Conservation (phyloP, 352 stramenopile genomes). For the Lagenidium giganteum region DNA sequence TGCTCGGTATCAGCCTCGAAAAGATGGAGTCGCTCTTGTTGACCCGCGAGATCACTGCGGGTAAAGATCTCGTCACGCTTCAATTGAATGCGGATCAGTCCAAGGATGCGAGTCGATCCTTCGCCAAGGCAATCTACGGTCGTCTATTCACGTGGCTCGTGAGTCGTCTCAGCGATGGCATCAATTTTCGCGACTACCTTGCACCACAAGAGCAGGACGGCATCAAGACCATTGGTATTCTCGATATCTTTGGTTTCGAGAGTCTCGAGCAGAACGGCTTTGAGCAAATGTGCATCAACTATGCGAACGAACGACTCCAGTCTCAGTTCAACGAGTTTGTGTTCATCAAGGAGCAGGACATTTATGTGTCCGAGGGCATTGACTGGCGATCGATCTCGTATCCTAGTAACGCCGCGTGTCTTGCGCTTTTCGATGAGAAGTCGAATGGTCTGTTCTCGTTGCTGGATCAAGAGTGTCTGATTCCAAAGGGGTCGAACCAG, state of each 20-base stretch:
- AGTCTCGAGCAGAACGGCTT: slow-evolving; percentile 80
- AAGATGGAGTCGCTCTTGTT: slow-evolving; percentile 88
- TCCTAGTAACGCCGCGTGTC: slow-evolving; percentile 75
- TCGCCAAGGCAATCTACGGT: slow-evolving; percentile 96
- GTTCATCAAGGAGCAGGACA: slow-evolving; percentile 80
- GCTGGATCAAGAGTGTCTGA: slow-evolving; percentile 79
- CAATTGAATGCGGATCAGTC: slow-evolving; percentile 61
- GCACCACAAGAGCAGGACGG: slow-evolving; percentile 35
- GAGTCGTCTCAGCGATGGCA: slow-evolving; percentile 69
- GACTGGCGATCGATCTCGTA: slow-evolving; percentile 80
- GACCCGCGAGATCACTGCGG: slow-evolving; percentile 88
- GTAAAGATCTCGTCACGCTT: slow-evolving; percentile 85
- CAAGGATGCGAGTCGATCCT: slow-evolving; percentile 89
- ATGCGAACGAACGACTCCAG: slow-evolving; percentile 81
- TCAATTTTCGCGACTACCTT: slow-evolving; percentile 58
- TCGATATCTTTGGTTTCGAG: slow-evolving; percentile 90
- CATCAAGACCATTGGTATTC: slow-evolving; percentile 73
- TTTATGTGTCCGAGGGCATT: slow-evolving; percentile 81
- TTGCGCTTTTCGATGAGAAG: slow-evolving; percentile 81
- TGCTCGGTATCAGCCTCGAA: slow-evolving; percentile 82
- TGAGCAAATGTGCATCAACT: slow-evolving; percentile 87
- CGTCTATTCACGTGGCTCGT: slow-evolving; percentile 96
- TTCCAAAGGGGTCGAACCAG: slow-evolving; percentile 82
- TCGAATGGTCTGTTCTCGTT: slow-evolving; percentile 73
- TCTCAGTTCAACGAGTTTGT: slow-evolving; percentile 88